Base-by-base conservation (phyloP, 306 rosid genomes). In the Prunus armeniaca region DNA sequence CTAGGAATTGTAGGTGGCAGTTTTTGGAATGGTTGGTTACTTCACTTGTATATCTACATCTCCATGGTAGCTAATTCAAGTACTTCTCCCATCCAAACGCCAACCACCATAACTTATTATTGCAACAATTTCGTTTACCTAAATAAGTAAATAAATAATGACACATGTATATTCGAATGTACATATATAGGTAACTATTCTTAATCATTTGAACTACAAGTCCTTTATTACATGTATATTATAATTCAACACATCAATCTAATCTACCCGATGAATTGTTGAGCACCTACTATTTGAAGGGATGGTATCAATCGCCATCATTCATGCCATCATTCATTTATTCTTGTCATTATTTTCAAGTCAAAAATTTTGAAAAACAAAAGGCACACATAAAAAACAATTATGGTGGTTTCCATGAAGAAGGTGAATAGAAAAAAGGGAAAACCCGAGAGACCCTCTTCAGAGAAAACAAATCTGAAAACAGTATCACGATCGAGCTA, bases 61-160 rank as follows among this genome's bases (percentile, higher is more conserved):
- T 58, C 17, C 12, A 60, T 60, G 65, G 20, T 28, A 27, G 67
- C 67, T 28, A 12, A 13, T 14, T 55, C 22, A 19, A 55, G 22
- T 55, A n/a, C 27, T 55, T 5, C n/a, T 51, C 6, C 20, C 19
- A 17, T 51, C 56, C 56, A 51, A 51, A 20, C 62, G 5, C 38
- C 65, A 62, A 62, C 67, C 67, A 62, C 67, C 67, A 2, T 20
- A 28, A 13, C 67, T 62, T 62, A 62, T 62, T 28, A 28, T 62
- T 13, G 65, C 14, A 22, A 25, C 65, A 25, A 27, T 25, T 60
- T 25, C 2, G 25, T 22, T 60, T 25, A 5, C 15, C 18, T 12
- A 24, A 24, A 55, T 55, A 20, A 17, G 60, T 2, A 2, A 51
- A 51, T 8, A 0, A 2, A 17, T 51, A 32, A 32, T 32, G 7